These are phyloP conservation scores for Rubia yunnanensis DNA, from an alignment of 257 asterid genomes.

Conservation along the genomic window DNA sequence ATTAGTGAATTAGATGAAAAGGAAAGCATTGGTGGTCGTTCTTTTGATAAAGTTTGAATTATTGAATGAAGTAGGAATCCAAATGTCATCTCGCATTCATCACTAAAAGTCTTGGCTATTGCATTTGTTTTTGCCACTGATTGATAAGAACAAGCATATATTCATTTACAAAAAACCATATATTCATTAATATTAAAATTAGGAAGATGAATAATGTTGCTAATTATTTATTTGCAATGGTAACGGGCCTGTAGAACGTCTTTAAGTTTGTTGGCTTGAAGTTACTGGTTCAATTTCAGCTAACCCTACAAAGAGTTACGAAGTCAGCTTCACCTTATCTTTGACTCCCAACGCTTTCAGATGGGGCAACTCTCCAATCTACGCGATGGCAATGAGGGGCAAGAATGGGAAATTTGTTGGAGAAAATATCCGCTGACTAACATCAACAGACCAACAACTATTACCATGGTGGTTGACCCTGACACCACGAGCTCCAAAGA, in stretches of 20 bases:
- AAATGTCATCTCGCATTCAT: no score
- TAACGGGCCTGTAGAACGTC: constrained; percentile 19
- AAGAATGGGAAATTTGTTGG: neutral
- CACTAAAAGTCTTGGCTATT: no score
- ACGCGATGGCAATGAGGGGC: constrained; percentile 41
- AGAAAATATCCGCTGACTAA: neutral
- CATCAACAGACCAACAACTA: neutral
- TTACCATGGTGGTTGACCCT: neutral
- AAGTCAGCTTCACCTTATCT: constrained; percentile 30
- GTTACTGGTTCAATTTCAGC: constrained; percentile 27
- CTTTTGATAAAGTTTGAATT: no score
- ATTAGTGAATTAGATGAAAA: no score
- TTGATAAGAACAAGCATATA: no score
- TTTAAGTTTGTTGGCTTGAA: constrained; percentile 52
- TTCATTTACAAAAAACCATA: no score
- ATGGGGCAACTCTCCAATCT: constrained; percentile 36
- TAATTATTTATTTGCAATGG: neutral
- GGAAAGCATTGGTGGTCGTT: no score
- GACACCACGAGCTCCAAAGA: neutral
- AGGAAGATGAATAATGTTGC: no score
- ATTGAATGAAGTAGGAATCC: no score
- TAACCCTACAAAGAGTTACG: constrained; percentile 21
- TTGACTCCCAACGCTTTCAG: constrained; percentile 44
- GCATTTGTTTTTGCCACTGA: no score
- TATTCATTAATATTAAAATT: no score